Conservation (phyloP, 495 filamentous ascomycete genomes). For the Lindgomyces ingoldianus region DNA sequence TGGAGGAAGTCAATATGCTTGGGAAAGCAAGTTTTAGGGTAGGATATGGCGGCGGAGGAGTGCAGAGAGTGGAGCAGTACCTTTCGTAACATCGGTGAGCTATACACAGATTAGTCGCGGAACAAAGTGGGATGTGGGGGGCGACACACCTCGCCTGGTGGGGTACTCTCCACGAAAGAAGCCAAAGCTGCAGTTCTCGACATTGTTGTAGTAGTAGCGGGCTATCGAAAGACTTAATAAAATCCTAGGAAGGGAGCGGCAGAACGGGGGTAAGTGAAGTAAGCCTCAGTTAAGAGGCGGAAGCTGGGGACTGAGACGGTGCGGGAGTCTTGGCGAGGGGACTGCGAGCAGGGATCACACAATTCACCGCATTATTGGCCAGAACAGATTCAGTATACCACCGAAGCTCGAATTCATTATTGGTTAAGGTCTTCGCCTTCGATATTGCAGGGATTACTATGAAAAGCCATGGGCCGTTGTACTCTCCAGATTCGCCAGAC, state of each 20-base stretch:
- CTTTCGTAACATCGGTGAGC: slow-evolving; percentile 87
- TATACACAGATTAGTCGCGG: slow-evolving; percentile 41
- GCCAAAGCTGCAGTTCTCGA: slow-evolving; percentile 48
- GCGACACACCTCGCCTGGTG: slow-evolving; percentile 86
- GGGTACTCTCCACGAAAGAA: slow-evolving; percentile 90
- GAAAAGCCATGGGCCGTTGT: no score
- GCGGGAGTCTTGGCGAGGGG: slow-evolving; percentile 22
- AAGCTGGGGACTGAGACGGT: slow-evolving; percentile 10
- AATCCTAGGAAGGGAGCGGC: not conserved
- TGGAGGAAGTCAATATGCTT: slow-evolving; percentile 43
- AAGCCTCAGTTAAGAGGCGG: not conserved
- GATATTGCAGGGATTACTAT: no score
- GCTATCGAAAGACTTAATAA: not conserved
- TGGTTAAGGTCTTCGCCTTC: no score
- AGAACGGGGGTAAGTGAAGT: not conserved
- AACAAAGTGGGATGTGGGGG: not conserved
- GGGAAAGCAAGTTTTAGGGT: not conserved
- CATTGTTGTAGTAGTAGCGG: slow-evolving; percentile 21
- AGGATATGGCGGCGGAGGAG: not conserved
- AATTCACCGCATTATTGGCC: not conserved
- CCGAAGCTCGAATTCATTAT: not conserved
- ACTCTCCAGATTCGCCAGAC: no score
- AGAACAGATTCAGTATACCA: not conserved
- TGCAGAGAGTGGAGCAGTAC: slow-evolving; percentile 52
- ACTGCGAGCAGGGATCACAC: no score